Conservation (phyloP, 208 protist genomes). For the Acanthamoeba divionensis region DNA sequence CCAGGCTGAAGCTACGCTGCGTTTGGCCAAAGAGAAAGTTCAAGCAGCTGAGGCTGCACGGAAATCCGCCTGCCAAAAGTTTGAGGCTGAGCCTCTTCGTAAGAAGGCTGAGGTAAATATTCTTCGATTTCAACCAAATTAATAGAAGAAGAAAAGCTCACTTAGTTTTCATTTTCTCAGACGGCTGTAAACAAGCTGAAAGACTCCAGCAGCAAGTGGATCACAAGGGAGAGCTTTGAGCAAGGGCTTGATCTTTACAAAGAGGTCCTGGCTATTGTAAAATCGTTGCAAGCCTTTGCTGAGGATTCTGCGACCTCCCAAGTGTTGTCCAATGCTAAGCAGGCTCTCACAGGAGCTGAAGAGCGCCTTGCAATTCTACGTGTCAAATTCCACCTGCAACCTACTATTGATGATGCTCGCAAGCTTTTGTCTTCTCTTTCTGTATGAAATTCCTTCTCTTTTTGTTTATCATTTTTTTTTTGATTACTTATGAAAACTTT, state of each 20-base stretch:
- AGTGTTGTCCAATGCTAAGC: not conserved
- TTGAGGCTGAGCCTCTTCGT: constrained; percentile 12
- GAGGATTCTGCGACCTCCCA: not conserved
- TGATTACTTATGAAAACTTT: not conserved
- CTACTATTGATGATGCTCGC: not conserved
- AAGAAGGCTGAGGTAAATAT: constrained; percentile 32
- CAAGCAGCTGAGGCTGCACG: constrained; percentile 4
- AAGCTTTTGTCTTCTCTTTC: constrained; percentile 10
- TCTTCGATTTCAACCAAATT: not conserved
- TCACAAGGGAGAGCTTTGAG: constrained; percentile 4
- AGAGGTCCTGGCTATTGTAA: constrained; percentile 14
- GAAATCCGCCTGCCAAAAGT: constrained; percentile 36
- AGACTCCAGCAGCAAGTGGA: constrained; percentile 12
- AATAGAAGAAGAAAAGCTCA: not conserved
- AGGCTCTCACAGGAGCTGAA: constrained; percentile 28
- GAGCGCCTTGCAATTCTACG: not conserved
- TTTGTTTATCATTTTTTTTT: not conserved
- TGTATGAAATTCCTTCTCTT: not conserved
- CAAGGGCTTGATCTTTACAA: not conserved
- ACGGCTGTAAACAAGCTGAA: not conserved
- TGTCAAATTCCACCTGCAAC: constrained; percentile 41
- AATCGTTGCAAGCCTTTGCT: not conserved
- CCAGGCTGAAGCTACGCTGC: constrained; percentile 28
- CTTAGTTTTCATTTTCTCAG: not conserved
- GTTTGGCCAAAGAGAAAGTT: constrained; percentile 46